Base-by-base conservation (phyloP, 1,284 basidiomycete species). In the Leccinum angustisporum region DNA sequence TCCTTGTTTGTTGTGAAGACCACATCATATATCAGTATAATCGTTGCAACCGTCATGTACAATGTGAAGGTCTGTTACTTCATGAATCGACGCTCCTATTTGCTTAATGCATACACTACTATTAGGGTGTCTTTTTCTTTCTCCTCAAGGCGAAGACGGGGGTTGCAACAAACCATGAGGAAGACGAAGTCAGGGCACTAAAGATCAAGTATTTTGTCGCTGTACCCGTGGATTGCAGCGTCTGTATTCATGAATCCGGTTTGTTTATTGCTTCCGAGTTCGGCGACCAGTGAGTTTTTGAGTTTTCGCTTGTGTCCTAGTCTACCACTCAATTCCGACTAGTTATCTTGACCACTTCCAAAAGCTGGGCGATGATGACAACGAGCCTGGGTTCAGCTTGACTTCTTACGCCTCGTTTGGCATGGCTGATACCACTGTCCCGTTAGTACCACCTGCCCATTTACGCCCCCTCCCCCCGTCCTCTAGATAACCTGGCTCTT, bases 181-280 rank as follows among this genome's bases (percentile, higher is more conserved):
- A 95, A 62, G 95, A 98, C 75, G 91, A 95, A 74, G 96, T 98
- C 38, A 86, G 82, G 67, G 78, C 92, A 6, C 69, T 98, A 60
- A 95, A 90, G 80, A 96, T 98, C 84, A 97, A 98, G 78, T 98
- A 97, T 80, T 98, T 98, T 77, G 95, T 98, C 75, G 98, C 95
- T 43, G 91, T 97, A 21, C 94, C 95, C 69, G 89, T 94, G 62
- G 93, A 95, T 10, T 86, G 87, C 51, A 91, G 88, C 75, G 82
- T 98, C 46, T 97, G 93, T 79, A 98, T 98, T 79, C 84, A 98
- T 69, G 97, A 98, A 79, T 94, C 92, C 65, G 96, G 96, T 71
- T 98, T 97, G 66, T 97, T 97, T 72, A 92, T 95, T 58, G 94
- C 95, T 16, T 91, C 94, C 70, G 96, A 98, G 75, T 97, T 97